Base-by-base conservation (phyloP, 2,329 filamentous ascomycete species). In the Rutstroemia sp. region DNA sequence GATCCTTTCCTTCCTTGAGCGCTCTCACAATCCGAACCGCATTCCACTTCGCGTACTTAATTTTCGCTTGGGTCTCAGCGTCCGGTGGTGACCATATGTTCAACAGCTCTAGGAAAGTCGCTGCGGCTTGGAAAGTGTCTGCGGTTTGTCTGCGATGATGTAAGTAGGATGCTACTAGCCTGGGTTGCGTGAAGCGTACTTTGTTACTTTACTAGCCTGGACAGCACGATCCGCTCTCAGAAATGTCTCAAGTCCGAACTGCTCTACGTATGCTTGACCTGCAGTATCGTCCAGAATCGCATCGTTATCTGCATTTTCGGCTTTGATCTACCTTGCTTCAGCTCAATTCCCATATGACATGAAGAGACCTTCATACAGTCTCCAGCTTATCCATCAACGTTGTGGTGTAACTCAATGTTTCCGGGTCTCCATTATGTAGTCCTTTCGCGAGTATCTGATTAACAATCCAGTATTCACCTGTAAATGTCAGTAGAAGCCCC, bases 1-100 rank as follows among this genome's bases (percentile, higher is more conserved):
- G 94, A 68, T 99, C 92, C 62, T 89, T 86, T 54, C 91, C 91
- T 42, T 92, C 88, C 67, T 92, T 94, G 66, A 96, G 81, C 10
- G 94, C 94, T 72, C 89, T 96, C 16, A 88, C 78, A 67, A 99
- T 99, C 57, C 94, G 83, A 38, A 92, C 76, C 2, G 92, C 92
- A 70, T 97, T 95, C 80, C 89, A 99, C 72, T 97, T 99, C 44
- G 92, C 91, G 69, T 89, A 99, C 71, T 95, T 96, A 73, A 92
- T 90, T 76, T 96, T 97, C 54, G 90, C 82, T 40, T 84, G 78
- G 19, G 86, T 83, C 67, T 97, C 91, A 1, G 81, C 73, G 36
- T 95, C 89, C 10, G 86, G 75, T 0, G 81, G 73, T 5, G 84
- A 86, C 91, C 92, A 99, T 66, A 96, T 87, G 61, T 86, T 86